Conservation (phyloP, 192 early-diverging fungal genomes). For the Jimgerdemannia flammicorona region DNA sequence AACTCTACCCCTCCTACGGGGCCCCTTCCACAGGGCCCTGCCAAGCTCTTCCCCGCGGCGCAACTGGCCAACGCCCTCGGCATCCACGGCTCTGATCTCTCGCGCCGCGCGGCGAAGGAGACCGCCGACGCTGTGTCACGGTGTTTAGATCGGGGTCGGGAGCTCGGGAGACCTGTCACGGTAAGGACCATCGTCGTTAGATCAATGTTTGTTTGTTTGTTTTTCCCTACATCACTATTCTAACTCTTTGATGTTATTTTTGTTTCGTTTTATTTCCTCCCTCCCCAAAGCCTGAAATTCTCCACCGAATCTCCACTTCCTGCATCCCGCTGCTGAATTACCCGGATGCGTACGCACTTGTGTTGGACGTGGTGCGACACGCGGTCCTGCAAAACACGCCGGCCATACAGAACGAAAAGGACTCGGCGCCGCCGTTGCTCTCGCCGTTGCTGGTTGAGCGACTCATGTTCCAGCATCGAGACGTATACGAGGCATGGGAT, state of each 20-base stretch:
- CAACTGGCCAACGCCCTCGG: neutral
- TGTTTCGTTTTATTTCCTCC: no score
- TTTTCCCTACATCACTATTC: no score
- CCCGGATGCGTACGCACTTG: neutral
- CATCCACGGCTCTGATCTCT: neutral
- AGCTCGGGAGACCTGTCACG: neutral
- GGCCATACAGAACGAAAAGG: neutral
- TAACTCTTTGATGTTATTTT: no score
- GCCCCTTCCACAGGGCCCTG: neutral
- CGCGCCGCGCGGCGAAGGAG: neutral
- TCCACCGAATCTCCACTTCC: neutral
- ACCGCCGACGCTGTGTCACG: neutral
- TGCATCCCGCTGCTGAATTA: neutral
- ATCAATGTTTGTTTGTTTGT: no score
- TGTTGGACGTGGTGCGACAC: neutral
- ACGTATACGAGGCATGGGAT: neutral
- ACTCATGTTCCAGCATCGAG: neutral
- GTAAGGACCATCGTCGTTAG: neutral
- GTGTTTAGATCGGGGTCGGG: neutral
- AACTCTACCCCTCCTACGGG: neutral
- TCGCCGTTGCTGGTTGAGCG: neutral
- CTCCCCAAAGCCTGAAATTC: neutral
- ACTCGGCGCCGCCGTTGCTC: neutral
- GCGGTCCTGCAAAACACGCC: neutral
- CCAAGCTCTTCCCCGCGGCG: neutral